These are phyloP conservation scores for Ochetophila trinervis DNA, from an alignment of 306 rosid genomes.

Conservation along the genomic window DNA sequence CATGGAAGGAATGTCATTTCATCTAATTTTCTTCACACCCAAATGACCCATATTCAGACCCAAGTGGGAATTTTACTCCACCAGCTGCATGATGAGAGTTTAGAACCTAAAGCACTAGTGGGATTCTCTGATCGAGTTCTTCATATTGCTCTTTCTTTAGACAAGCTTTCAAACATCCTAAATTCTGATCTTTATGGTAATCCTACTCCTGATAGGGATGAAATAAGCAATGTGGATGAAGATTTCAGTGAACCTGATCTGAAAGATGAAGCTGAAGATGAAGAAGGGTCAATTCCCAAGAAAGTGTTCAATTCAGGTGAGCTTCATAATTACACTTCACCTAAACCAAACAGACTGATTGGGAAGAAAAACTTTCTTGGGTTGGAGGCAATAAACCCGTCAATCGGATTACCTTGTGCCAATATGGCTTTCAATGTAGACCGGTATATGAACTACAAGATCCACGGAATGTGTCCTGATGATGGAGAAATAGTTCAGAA, in stretches of 20 bases:
- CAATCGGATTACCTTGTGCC: conserved; percentile 19
- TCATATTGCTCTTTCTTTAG: conserved; percentile 22
- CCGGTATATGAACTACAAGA: conserved; percentile 21
- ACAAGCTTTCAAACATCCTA: conserved; percentile 12
- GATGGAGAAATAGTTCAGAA: conserved; percentile 10
- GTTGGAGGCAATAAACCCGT: conserved; percentile 16
- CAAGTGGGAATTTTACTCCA: conserved; percentile 15
- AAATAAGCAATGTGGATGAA: conserved; percentile 4
- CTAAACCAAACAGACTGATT: conserved; percentile 20
- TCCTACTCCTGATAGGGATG: conserved; percentile 1
- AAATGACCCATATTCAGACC: conserved; percentile 16
- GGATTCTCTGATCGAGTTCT: conserved; percentile 12
- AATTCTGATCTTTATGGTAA: neutral
- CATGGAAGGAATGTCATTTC: neutral
- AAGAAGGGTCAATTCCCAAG: neutral
- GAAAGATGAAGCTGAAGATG: conserved; percentile 6
- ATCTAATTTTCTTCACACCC: conserved; percentile 9
- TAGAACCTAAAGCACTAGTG: conserved; percentile 4
- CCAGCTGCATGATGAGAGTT: conserved; percentile 14
- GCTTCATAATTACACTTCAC: conserved; percentile 18
- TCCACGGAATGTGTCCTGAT: conserved; percentile 1
- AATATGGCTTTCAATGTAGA: conserved; percentile 17
- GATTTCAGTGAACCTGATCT: conserved; percentile 15
- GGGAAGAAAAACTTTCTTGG: conserved; percentile 23
- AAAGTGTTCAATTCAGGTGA: conserved; percentile 23